Evolutionary conservation across 306 rosid species (phyloP).

Genomic region (Luffa acutangula): DNA sequence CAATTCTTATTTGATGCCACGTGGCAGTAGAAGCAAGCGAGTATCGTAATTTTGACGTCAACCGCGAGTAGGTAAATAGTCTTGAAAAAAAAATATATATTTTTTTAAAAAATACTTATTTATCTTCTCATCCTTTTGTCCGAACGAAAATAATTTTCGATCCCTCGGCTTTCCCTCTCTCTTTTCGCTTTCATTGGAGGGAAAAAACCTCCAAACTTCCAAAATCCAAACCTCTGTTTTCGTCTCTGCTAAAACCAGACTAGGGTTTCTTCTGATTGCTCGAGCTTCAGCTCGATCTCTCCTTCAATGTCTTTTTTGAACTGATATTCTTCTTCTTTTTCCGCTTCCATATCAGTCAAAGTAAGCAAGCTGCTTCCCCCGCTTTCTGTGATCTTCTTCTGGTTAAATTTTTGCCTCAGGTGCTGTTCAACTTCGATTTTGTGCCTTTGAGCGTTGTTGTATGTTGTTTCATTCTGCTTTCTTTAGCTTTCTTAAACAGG

Average conservation of each 20-base stretch:
- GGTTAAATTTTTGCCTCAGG: neutral
- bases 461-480: neutral
- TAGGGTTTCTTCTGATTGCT: slow-evolving; percentile 39
- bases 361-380: neutral
- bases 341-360: neutral
- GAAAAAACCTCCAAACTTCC: slow-evolving; percentile 40
- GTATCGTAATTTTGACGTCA: neutral
- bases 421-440: neutral
- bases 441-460: neutral
- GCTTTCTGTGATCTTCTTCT: slow-evolving; percentile 8
- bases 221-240: slow-evolving; percentile 22
- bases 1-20: neutral
- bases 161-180: slow-evolving; percentile 74
- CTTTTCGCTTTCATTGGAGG: slow-evolving; percentile 71
- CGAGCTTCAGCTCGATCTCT: neutral
- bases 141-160: slow-evolving; percentile 35
- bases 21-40: neutral
- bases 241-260: slow-evolving; percentile 16
- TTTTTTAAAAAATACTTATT: neutral
- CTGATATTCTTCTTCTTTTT: neutral
- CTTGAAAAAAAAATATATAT: neutral
- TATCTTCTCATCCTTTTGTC: slow-evolving; percentile 24
- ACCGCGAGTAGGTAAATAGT: slow-evolving; percentile 9
- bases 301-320: neutral
- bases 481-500: neutral